Conservation (phyloP, 2,329 filamentous ascomycete species). For the Hypocreales sp. region DNA sequence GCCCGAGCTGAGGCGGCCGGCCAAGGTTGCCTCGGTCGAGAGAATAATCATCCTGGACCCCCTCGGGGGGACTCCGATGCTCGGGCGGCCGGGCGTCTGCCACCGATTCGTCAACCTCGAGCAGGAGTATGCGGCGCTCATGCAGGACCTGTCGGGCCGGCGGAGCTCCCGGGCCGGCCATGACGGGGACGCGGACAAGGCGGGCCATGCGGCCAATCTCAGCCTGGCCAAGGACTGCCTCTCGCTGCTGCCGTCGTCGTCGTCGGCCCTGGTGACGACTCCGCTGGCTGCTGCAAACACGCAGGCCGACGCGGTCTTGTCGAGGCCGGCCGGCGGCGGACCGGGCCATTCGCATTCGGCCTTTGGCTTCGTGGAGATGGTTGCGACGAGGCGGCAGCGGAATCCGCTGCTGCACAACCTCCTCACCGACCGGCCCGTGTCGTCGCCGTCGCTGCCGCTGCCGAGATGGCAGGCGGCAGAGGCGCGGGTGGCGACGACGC, state of each 20-base stretch:
- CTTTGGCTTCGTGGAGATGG: slow-evolving; percentile 31
- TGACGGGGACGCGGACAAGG: slow-evolving; percentile 14
- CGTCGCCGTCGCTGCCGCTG: slow-evolving; percentile 78
- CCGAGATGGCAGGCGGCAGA: slow-evolving; percentile 28
- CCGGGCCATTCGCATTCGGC: too few relatives aligned
- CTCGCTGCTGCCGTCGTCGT: slow-evolving; percentile 62
- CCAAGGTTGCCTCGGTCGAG: slow-evolving; percentile 52
- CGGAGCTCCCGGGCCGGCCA: slow-evolving; percentile 14
- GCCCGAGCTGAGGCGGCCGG: slow-evolving; percentile 18
- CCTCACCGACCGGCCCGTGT: slow-evolving; percentile 83
- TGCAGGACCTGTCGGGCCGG: slow-evolving; percentile 36
- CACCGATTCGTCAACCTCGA: slow-evolving; percentile 74
- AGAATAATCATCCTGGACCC: slow-evolving; percentile 81
- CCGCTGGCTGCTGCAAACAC: slow-evolving; percentile 59
- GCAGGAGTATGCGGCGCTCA: slow-evolving; percentile 65
- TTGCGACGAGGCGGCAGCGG: slow-evolving; percentile 37
- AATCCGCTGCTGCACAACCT: slow-evolving; percentile 94
- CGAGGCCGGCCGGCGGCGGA: too few relatives aligned
- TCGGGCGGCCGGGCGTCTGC: slow-evolving; percentile 19
- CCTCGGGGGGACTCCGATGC: slow-evolving; percentile 66
- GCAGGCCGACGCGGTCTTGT: too few relatives aligned
- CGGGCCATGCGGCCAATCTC: slow-evolving; percentile 49
- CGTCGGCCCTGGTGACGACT: slow-evolving; percentile 80
- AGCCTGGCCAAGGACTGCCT: slow-evolving; percentile 55
- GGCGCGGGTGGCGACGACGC: slow-evolving; percentile 48